Percentiles rank a stretch among this genome's conserved stretches.
Evolutionary conservation across 495 filamentous ascomycete species (phyloP).

Genomic region (Penicillium cosmopolitanum): DNA sequence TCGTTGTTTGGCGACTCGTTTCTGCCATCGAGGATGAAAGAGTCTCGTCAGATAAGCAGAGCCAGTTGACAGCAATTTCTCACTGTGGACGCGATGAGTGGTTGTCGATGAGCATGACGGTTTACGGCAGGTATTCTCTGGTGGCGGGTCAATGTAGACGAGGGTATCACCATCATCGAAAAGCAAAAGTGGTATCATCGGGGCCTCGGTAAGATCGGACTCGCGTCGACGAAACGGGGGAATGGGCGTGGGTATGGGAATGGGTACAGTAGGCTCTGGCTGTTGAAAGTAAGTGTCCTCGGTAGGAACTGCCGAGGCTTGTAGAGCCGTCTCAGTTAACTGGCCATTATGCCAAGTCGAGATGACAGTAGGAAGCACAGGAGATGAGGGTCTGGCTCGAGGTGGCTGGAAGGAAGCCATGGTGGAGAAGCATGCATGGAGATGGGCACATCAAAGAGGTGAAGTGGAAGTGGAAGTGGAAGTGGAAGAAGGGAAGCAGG

Average conservation of each 20-base stretch:
- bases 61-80: slow-evolving; percentile 47
- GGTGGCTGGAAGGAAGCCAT: neutral
- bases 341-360: neutral
- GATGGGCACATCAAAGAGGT: neutral
- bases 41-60: slow-evolving; percentile 54
- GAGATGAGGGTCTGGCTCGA: neutral
- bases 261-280: too few relatives aligned
- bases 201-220: neutral
- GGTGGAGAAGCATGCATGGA: neutral
- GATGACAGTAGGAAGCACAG: neutral
- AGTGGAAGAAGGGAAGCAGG: neutral
- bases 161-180: slow-evolving; percentile 55
- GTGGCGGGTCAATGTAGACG: slow-evolving; percentile 54
- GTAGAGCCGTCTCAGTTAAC: neutral
- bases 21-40: slow-evolving; percentile 43
- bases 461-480: neutral
- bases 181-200: slow-evolving; percentile 29
- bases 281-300: too few relatives aligned
- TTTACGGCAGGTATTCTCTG: slow-evolving; percentile 28
- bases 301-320: too few relatives aligned
- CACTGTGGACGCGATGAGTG: slow-evolving; percentile 49
- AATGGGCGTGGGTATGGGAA: too few relatives aligned
- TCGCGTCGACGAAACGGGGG: neutral
- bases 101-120: slow-evolving; percentile 19
- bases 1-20: slow-evolving; percentile 34